phyloP scores from a whole-genome alignment of 305 asterid species.

The Fraxinus dipetala region DNA sequence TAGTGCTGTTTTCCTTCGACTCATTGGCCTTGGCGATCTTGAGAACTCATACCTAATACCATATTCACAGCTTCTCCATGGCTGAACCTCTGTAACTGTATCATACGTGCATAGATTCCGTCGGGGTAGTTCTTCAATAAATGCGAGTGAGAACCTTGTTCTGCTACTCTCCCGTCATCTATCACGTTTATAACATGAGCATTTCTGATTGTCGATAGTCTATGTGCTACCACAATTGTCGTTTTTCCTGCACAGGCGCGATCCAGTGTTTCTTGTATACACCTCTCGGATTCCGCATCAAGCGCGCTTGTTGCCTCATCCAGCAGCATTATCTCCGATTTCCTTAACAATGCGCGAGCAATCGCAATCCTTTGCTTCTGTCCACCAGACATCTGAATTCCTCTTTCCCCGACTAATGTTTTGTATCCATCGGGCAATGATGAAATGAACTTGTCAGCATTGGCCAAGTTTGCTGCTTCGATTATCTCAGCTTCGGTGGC shows the following conservation, averaged over 20 bases:
- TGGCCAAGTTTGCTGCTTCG: constrained; percentile 83
- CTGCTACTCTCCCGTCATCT: constrained; percentile 91
- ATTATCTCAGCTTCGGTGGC: constrained; percentile 85
- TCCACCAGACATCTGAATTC: constrained; percentile 88
- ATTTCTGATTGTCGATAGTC: constrained; percentile 76
- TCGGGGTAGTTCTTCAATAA: constrained; percentile 73
- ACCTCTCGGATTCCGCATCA: constrained; percentile 85
- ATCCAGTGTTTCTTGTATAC: constrained; percentile 84
- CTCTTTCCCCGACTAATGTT: constrained; percentile 82
- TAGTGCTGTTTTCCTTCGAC: constrained; percentile 6
- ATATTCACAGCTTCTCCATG: constrained; percentile 62
- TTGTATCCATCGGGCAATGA: constrained; percentile 85
- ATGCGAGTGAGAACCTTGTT: constrained; percentile 92
- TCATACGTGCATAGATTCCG: constrained; percentile 85
- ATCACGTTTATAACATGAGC: constrained; percentile 91
- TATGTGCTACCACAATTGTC: constrained; percentile 80
- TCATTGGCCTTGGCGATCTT: constrained; percentile 33
- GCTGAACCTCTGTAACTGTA: constrained; percentile 74
- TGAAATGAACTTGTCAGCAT: constrained; percentile 85
- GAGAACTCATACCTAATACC: constrained; percentile 53
- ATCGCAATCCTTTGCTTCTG: constrained; percentile 95
- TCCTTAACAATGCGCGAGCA: constrained; percentile 85
- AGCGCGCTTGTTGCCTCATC: constrained; percentile 98
- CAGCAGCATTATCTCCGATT: constrained; percentile 78
- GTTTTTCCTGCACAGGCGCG: constrained; percentile 82